Base-by-base conservation (phyloP, 345 rosid species). In the Populus euphratica region DNA sequence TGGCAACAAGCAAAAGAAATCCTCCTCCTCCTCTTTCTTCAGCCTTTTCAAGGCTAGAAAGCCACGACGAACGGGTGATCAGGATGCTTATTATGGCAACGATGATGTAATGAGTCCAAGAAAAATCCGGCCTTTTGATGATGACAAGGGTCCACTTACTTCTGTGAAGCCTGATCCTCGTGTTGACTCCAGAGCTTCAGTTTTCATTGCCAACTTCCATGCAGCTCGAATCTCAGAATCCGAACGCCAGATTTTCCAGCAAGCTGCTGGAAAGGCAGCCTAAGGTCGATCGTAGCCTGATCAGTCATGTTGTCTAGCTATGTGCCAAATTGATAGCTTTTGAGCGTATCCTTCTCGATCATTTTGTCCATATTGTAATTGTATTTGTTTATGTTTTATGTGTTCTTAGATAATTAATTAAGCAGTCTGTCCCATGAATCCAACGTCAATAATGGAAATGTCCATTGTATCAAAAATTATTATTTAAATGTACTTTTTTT, bases 121-220 rank as follows among this genome's bases (percentile, higher is more conserved):
- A 74, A 85, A 74, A 70, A 59, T 62, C 8, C 79, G 73, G 65
- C 77, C 87, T 0, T 81, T 87, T 56, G 90, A 89, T 27, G 86
- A 81, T 18, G 88, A 86, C 63, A 72, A 74, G 16, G 84, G 87
- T 7, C 64, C 56, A 2, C 85, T 81, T 64, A 14, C 16, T 4
- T 25, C 72, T 69, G 85, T 87, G 68, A 88, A n/a, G 63, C 29
- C 84, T 2, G 90, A 85, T 75, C 91, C 91, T 12, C 79, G 87
- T 11, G 81, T 89, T 49, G 81, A 89, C 74, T 52, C 52, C 14
- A 87, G 80, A 74, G 89, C 87, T 41, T 14, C 85, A 4, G 89
- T 75, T 35, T 89, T 91, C 83, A 92, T 92, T 5, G 86, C 86
- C 52, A 83, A 81, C 80, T 85, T 88, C 78, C 89, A 89, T 68